Evolutionary conservation across 2,329 filamentous ascomycete genomes (phyloP), one percentile per base, ranked within the genome.

Genomic region (Clathrospora elynae): DNA sequence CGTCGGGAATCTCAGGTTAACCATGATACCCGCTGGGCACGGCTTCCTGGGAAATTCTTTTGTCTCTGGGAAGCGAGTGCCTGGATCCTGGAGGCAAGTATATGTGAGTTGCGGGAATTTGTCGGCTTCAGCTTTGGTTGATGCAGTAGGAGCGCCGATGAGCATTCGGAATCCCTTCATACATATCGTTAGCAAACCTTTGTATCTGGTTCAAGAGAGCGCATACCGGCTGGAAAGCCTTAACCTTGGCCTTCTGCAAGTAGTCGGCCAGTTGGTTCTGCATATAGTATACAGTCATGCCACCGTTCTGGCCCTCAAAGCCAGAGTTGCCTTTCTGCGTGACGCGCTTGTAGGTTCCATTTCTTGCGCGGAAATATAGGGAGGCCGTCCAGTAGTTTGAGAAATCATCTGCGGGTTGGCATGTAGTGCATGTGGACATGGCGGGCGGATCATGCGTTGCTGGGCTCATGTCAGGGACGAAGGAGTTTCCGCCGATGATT

Each of bases 31-130:
- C 6, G 67, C 71, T 1, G 55, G 56, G 49, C 74, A 75, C 2
- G 64, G 67, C 42, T 62, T 57, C 0, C 59, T 66, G 3, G 74
- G 74, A 51, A 77, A 69, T 37, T 68, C 55, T 46, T 66, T 62
- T 1, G 68, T 72, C 51, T 74, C 73, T 13, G 70, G 71, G 14
- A 58, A 68, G 23, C 72, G 64, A 3, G 71, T 73, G 41, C 65
- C 62, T 33, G 64, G 56, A 26, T 65, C 64, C 40, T 75, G 60
- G 4, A 76, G 61, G 46, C 73, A 75, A 1, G 73, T 75, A 51
- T 73, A 76, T 2, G 72, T 75, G 23, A 76, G 66, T 53, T 75
- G 73, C 7, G 71, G 68, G 46, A 70, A 75, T 20, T 65, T 64
- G 29, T 66, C 58, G 16, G 72, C 66, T 18, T 73, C 47, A 5